Conservation (phyloP, 2,329 filamentous ascomycete genomes). For the Aspergillus amoenus region DNA sequence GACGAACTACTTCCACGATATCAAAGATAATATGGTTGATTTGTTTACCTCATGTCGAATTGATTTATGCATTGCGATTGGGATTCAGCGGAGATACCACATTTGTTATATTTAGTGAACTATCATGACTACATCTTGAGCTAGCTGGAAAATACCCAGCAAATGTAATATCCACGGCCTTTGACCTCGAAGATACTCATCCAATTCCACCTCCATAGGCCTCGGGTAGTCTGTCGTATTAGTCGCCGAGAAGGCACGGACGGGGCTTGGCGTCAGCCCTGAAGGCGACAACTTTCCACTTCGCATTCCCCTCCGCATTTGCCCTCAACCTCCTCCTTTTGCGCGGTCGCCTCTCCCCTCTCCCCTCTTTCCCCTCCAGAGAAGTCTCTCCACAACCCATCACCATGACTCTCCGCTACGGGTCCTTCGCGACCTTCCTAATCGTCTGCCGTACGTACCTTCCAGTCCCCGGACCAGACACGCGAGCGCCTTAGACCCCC, state of each 20-base stretch:
- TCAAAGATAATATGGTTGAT: conserved; percentile 33
- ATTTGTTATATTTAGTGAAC: conserved; percentile 16
- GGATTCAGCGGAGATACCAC: conserved; percentile 36
- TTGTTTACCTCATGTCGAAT: conserved; percentile 12
- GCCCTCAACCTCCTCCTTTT: conserved; percentile 8
- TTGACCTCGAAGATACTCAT: not conserved
- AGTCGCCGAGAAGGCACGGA: not conserved
- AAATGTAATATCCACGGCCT: not conserved
- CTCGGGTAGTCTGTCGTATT: too few species aligned
- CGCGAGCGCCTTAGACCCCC: conserved; percentile 2
- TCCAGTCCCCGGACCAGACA: not conserved
- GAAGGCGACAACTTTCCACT: conserved; percentile 8
- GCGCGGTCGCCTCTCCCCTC: not conserved
- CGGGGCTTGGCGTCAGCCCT: conserved; percentile 4
- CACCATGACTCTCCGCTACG: conserved; percentile 40
- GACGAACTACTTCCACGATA: conserved; percentile 47
- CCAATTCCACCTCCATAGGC: not conserved
- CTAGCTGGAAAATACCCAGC: not conserved
- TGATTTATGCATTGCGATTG: conserved; percentile 30
- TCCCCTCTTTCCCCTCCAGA: not conserved
- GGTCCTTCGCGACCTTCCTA: conserved; percentile 91
- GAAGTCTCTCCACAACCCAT: not conserved
- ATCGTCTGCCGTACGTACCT: conserved; percentile 80
- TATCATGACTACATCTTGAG: conserved; percentile 3
- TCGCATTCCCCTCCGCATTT: conserved; percentile 5